Base-by-base conservation (phyloP, 163 green algal species). In the Volvox carteri region DNA sequence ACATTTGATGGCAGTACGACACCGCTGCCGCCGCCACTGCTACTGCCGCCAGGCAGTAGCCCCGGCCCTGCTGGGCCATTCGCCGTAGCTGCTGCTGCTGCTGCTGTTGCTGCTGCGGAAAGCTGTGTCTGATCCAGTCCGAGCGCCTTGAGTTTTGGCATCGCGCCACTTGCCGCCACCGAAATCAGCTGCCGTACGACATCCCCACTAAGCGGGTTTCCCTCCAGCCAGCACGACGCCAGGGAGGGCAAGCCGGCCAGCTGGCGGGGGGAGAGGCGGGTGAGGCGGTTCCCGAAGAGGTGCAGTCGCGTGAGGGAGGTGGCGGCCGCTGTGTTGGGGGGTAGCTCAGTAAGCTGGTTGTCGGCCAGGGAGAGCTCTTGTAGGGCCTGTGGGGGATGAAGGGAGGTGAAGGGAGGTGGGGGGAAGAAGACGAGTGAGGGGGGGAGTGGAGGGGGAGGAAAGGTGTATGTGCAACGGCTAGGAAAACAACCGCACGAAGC, bases 331-430 rank as follows among this genome's bases (percentile, higher is more conserved):
- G 92, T 56, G 58, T 73, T 41, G 18, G 85, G 52, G 0, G 95
- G 95, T 52, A 98, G 90, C 21, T 70, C 7, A 0, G 60, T 73
- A 1, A 98, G 87, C 19, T 90, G 78, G 87, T 98, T 98, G 78
- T 95, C 95, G 4, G 92, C 94, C 18, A 97, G 39, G 1, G 92
- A 96, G 54, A 98, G 90, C 87, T 97, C 93, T 7, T 83, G 83
- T 7, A 95, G 90, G 23, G 84, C 62, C 91, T 94, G 83, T 44
- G 73, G 1, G 28, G n/a, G n/a, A n/a, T n/a, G n/a, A n/a, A n/a
- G n/a, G n/a, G n/a, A n/a, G n/a, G n/a, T n/a, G n/a, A n/a, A n/a
- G 28, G 54, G 54, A 65, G 54, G 6, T 11, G 54, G 56, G 75
- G 30, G n/a, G 72, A 7, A 21, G 14, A 76, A 14, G 9, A 46